Conservation (phyloP, 1,284 basidiomycete species). For the Leccinum solheimii region DNA sequence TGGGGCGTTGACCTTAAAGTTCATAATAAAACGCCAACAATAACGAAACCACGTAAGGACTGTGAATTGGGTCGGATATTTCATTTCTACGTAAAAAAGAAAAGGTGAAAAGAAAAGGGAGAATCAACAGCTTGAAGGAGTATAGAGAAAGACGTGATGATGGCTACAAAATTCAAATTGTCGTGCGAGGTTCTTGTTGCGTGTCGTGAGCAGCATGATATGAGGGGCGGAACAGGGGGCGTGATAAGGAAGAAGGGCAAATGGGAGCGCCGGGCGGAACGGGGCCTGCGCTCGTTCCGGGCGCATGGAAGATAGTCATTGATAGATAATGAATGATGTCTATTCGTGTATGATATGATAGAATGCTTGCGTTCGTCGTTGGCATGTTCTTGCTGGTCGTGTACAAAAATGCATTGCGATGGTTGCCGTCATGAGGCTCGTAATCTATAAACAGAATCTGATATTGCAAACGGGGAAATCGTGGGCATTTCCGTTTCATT, state of each 20-base stretch:
- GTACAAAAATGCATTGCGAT: constrained; percentile 29
- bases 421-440: constrained; percentile 17
- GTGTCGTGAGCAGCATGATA: neutral
- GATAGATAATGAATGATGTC: constrained; percentile 23
- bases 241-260: neutral
- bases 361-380: constrained; percentile 19
- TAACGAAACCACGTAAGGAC: neutral
- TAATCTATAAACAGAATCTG: constrained; percentile 20
- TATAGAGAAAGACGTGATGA: neutral
- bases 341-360: constrained; percentile 16
- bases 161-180: neutral
- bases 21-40: neutral
- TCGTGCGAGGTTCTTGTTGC: neutral
- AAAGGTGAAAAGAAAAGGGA: neutral
- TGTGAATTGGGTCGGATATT: neutral
- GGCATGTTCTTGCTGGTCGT: constrained; percentile 16
- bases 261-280: neutral
- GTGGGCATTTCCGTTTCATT: neutral
- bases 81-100: neutral
- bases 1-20: neutral
- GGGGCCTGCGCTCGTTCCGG: constrained; percentile 14
- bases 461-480: constrained; percentile 4
- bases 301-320: neutral
- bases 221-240: neutral
- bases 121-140: neutral